Base-by-base conservation (phyloP, 2,329 filamentous ascomycete genomes). In the Bipolaris gigantea region DNA sequence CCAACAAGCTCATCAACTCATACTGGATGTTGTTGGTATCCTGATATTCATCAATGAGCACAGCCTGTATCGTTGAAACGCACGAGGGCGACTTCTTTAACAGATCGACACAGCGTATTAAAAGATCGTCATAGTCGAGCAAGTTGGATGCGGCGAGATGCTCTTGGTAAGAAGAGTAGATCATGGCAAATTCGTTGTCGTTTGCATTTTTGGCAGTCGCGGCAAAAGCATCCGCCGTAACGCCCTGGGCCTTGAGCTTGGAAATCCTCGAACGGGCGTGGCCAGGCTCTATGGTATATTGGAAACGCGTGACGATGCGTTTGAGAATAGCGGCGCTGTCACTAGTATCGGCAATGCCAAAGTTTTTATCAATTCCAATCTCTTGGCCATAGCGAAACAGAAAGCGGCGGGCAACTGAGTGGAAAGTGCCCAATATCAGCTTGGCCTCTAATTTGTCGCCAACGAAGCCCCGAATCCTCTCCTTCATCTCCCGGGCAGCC, bases 1-100 rank as follows among this genome's bases (percentile, higher is more conserved):
- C 90, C 65, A 99, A 87, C 0, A 96, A 81, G 59, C 84, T 88
- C 92, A 97, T 97, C 38, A 99, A 79, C 63, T 97, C 91, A 67
- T 96, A 97, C 73, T 99, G 93, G 4, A 97, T 87, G 18, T 90
- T 84, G 70, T 97, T 99, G 7, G 93, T 97, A 75, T 99, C 93
- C 75, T 99, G 93, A 60, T 97, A 99, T 70, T 99, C 93, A 71
- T 99, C 93, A 58, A 99, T 95, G 41, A 99, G 81, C 6, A 97
- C 92, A 0, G 90, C 85, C 73, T 97, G 87, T 16, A 99, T 86
- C 63, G 96, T 97, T 13, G 87, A 87, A 3, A 97, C 92, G 66
- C 92, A 97, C 13, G 84, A 80, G 0, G 92, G 90, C 61, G 89
- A 83, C 18, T 81, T 78, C 55, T 81, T 83, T 18, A 99, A 81